A percentile compares a stretch with the other conserved stretches of the same genome.
These are phyloP conservation scores for Cymbopogon citratus DNA, from an alignment of 176 grass and related monocot genomes.

Conservation along the genomic window DNA sequence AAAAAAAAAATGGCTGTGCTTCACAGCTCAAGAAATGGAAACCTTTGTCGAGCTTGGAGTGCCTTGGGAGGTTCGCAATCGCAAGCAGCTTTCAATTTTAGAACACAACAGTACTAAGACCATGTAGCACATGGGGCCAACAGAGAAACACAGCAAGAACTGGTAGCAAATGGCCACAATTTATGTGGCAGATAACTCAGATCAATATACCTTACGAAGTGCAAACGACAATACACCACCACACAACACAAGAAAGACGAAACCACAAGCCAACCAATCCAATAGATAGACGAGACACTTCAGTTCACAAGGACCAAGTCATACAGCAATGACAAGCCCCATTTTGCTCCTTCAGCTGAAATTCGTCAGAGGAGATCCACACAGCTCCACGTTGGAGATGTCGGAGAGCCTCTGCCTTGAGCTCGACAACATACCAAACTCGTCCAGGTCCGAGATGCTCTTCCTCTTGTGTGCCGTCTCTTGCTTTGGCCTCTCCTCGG, in stretches of 20 bases:
- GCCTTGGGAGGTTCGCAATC: no score
- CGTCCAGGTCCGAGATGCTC: conserved; percentile 65
- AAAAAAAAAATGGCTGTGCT: background rate
- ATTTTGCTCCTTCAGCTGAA: background rate
- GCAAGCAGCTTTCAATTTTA: no score
- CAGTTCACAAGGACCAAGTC: background rate
- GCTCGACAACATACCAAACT: conserved; percentile 54
- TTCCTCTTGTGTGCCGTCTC: conserved; percentile 62
- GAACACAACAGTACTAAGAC: no score
- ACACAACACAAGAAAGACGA: conserved; percentile 1
- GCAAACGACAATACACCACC: background rate
- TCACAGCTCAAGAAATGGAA: background rate
- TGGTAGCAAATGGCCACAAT: no score
- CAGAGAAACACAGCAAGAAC: background rate
- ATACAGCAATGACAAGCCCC: background rate
- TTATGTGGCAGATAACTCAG: background rate
- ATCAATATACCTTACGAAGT: background rate
- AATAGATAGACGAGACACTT: background rate
- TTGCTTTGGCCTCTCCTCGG: conserved; percentile 61
- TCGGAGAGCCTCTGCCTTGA: conserved; percentile 79
- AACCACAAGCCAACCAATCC: background rate
- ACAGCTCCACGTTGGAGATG: conserved; percentile 67
- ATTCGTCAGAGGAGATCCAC: conserved; percentile 63
- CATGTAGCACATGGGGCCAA: no score
- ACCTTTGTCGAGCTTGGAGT: no score